Base-by-base conservation (phyloP, 345 rosid species). In the Balakata baccata region DNA sequence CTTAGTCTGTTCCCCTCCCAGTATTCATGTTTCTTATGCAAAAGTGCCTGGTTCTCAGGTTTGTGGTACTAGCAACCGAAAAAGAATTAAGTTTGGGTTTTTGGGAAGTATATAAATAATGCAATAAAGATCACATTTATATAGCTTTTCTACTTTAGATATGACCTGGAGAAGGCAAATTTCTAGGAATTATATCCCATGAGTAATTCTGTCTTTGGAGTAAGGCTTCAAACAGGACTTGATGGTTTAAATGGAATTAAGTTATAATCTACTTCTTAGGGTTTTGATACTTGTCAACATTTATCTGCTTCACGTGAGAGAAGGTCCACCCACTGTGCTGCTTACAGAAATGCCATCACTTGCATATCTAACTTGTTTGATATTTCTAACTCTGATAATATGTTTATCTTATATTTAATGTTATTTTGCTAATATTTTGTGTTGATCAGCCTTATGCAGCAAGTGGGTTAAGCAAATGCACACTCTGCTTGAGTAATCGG, bases 401-500 rank as follows among this genome's bases (percentile, higher is more conserved):
- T 13, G 29, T 57, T 67, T 34, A 6, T 60, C 9, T 20, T 39
- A 25, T 38, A 25, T n/a, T 52, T 51, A 18, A 51, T n/a, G 7
- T 59, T 29, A 23, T 66, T 41, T 39, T 37, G 49, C 74, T 50
- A 17, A 10, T 50, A 67, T 59, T 64, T 29, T 61, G 64, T 34
- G 56, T 57, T 22, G 47, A 54, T 54, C 59, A 54, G 59, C 25
- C 23, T 54, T 43, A 76, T 69, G 84, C 72, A n/a, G 39, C 69
- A 56, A 77, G 71, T 63, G 86, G 82, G 61, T 71, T 74, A 20
- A 86, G 90, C 79, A 92, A 92, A 80, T 94, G 98, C 85, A 92
- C 96, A 6, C 87, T 94, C 77, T 94, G 98, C 79, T 86, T 94
- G 72, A 89, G 96, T 78, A 84, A 85, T 78, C 89, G 96, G 66